Evolutionary conservation across 768 basidiomycete species (phyloP).

Genomic region (Pholiota conissans): DNA sequence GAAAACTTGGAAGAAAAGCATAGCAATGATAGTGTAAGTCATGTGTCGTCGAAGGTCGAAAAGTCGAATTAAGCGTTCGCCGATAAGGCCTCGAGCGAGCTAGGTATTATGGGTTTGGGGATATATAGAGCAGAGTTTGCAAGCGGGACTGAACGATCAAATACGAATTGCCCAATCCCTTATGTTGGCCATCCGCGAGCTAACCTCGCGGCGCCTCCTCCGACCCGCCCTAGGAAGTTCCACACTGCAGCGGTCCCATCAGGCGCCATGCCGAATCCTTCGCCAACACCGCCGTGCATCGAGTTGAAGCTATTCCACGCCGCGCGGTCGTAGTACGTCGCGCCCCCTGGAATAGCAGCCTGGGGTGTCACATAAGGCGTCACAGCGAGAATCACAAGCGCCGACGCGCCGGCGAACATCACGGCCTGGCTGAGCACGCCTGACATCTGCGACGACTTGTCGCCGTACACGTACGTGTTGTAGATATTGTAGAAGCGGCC

Average conservation of each 20-base stretch:
- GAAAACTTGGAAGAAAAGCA: not conserved
- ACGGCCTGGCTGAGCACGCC: slow-evolving; percentile 46
- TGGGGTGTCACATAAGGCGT: slow-evolving; percentile 62
- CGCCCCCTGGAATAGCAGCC: slow-evolving; percentile 59
- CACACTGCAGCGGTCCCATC: slow-evolving; percentile 66
- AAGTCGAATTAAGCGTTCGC: not conserved
- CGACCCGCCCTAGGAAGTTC: slow-evolving; percentile 69
- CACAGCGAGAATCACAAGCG: slow-evolving; percentile 60
- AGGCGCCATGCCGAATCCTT: slow-evolving; percentile 54
- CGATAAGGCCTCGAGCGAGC: not conserved
- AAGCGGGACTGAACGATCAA: too few species aligned
- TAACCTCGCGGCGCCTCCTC: slow-evolving; percentile 73
- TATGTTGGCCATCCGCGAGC: slow-evolving; percentile 80
- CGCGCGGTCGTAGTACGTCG: slow-evolving; percentile 73
- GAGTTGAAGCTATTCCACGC: slow-evolving; percentile 82
- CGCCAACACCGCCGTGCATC: slow-evolving; percentile 60
- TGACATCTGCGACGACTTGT: slow-evolving; percentile 28
- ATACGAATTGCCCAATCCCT: not conserved
- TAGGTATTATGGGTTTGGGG: not conserved
- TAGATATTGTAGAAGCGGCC: slow-evolving; percentile 84
- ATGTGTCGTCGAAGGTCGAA: not conserved
- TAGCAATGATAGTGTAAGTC: not conserved
- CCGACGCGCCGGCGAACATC: slow-evolving; percentile 63
- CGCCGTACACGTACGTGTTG: slow-evolving; percentile 66
- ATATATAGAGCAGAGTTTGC: too few species aligned